Percentiles rank a stretch among this genome's conserved stretches.
Conservation (phyloP, 2,329 filamentous ascomycete genomes). For the Coniochaeta pulveracea region DNA sequence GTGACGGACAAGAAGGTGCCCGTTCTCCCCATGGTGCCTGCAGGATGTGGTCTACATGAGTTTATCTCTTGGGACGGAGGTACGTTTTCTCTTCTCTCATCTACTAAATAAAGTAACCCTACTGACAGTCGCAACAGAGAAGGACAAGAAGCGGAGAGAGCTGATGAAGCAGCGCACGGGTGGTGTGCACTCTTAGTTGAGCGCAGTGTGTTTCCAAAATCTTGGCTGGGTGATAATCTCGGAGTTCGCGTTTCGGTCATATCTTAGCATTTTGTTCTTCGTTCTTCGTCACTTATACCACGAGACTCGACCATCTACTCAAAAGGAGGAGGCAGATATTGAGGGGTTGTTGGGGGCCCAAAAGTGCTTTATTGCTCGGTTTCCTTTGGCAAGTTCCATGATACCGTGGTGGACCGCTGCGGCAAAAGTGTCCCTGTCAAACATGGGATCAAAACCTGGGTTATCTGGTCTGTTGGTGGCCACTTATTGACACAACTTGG, state of each 20-base stretch:
- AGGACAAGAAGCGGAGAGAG: conserved; percentile 56
- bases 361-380: too few relatives aligned
- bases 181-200: conserved; percentile 27
- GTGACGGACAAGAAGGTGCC: conserved; percentile 86
- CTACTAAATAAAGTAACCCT: conserved; percentile 5
- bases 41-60: conserved; percentile 77
- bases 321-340: too few relatives aligned
- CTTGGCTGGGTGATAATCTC: neutral
- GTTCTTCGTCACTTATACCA: conserved; percentile 4
- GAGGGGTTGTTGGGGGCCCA: too few relatives aligned
- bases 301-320: too few relatives aligned
- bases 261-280: conserved; percentile 2
- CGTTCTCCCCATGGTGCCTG: conserved; percentile 95
- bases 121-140: conserved; percentile 37
- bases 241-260: neutral
- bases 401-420: too few relatives aligned
- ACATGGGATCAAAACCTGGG: too few relatives aligned
- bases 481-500: too few relatives aligned
- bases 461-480: too few relatives aligned
- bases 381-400: too few relatives aligned
- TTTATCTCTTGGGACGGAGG: conserved; percentile 81
- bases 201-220: neutral
- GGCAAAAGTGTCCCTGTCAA: too few relatives aligned
- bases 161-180: conserved; percentile 53
- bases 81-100: conserved; percentile 28